Evolutionary conservation across 768 basidiomycete species (phyloP), one percentile per base, ranked within the genome.

Genomic region (Kwoniella sp.): DNA sequence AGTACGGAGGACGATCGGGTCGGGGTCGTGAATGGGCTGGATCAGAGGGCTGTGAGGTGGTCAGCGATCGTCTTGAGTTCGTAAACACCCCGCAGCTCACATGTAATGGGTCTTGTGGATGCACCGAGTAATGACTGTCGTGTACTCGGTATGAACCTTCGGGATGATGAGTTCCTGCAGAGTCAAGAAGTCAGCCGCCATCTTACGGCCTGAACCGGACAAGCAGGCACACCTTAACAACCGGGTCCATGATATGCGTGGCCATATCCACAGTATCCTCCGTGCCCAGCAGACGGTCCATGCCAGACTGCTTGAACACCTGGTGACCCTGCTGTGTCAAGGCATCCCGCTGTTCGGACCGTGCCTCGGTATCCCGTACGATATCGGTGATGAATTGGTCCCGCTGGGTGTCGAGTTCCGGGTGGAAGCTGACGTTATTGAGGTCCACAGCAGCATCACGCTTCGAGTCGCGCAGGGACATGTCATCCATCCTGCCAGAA

Each of bases 81-180:
- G 15, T 7, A n/a, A 29, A 32, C 46, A 11, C 17, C 9, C 31
- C 3, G 32, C 12, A 19, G 58, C 71, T 52, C 44, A 71, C 71
- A 70, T 67, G 39, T 71, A 63, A 55, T 73, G 72, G 36, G 68
- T 62, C 38, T 63, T 62, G 55, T 73, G 70, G 10, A 70, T 60
- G 25, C 67, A 63, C n/a, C 64, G 57, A 31, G 60, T 56, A 42
- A 73, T 65, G 20, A 71, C 46, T 2, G 55, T 57, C 14, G 39
- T 50, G 40, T 65, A 65, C 28, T 67, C 63, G 17, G 52, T 65
- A 46, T 65, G 61, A 44, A 70, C 67, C 19, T 59, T 57, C 7
- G 51, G 49, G 33, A 37, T 55, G 40, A 73, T 65, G 15, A 45
- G 50, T 69, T 73, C 72, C 70, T 73, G 46, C 8, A 32, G 25